A percentile compares a stretch with the other conserved stretches of the same genome.
These are phyloP conservation scores for Urostyla sp. DNA, from an alignment of 73 alveolate genomes.

Conservation along the genomic window DNA sequence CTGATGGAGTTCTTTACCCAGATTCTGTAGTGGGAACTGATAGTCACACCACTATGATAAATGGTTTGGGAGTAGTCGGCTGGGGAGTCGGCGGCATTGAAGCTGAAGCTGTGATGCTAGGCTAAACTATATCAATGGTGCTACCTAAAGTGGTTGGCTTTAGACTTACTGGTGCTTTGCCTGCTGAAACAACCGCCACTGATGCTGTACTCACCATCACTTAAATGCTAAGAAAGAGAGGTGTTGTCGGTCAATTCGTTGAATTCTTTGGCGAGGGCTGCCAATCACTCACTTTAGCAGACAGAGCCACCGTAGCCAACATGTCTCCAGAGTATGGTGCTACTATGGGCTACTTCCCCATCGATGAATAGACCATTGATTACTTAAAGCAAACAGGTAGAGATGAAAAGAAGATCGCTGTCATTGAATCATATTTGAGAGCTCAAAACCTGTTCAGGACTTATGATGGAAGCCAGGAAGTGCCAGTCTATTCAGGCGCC, in stretches of 20 bases:
- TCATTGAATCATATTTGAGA: conserved; percentile 81
- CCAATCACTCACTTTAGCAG: conserved; percentile 80
- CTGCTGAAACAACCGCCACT: conserved; percentile 85
- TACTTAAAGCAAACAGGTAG: conserved; percentile 86
- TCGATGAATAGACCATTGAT: conserved; percentile 85
- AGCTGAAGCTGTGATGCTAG: conserved; percentile 96
- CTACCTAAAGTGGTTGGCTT: conserved; percentile 94
- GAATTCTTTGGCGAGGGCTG: conserved; percentile 92
- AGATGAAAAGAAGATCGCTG: conserved; percentile 67
- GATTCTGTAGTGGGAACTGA: conserved; percentile 96
- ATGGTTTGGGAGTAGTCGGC: conserved; percentile 91
- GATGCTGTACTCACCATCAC: conserved; percentile 88
- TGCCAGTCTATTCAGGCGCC: conserved; percentile 82
- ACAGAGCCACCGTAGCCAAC: conserved; percentile 90
- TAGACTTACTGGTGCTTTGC: conserved; percentile 87
- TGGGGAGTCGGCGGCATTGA: conserved; percentile 98
- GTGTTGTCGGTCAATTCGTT: conserved; percentile 93
- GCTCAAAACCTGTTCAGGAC: conserved; percentile 82
- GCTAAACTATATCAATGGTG: conserved; percentile 88
- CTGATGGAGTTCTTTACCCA: conserved; percentile 81
- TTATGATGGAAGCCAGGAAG: conserved; percentile 63
- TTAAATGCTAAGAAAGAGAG: conserved; percentile 90
- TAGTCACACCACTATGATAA: conserved; percentile 94
- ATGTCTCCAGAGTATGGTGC: conserved; percentile 97
- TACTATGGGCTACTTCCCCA: conserved; percentile 94